Evolutionary conservation across 768 basidiomycete genomes (phyloP).

Genomic region (Mycena indigotica): DNA sequence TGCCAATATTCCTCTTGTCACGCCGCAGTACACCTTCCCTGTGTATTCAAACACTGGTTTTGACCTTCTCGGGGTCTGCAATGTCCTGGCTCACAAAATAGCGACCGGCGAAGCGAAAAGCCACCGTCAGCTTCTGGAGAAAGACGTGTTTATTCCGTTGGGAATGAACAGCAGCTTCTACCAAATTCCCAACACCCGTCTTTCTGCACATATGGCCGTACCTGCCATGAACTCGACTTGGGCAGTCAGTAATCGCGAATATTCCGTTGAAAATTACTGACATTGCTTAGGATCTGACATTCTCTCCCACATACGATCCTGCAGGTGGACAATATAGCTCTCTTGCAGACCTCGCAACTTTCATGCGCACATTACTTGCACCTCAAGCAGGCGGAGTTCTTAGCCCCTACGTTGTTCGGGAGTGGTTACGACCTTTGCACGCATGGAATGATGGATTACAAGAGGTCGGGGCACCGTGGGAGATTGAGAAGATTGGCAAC

Average conservation of each 20-base stretch:
- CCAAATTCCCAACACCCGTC: conserved; percentile 36
- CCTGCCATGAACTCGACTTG: conserved; percentile 36
- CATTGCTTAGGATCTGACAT: conserved; percentile 38
- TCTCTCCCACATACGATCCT: conserved; percentile 43
- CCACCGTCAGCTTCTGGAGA: conserved; percentile 46
- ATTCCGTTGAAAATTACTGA: neutral
- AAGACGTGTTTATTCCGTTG: conserved; percentile 54
- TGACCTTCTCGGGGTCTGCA: conserved; percentile 66
- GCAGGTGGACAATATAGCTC: conserved; percentile 56
- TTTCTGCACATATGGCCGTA: conserved; percentile 40
- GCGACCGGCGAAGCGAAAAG: conserved; percentile 31
- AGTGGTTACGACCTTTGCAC: conserved; percentile 45
- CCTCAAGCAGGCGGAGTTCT: conserved; percentile 38
- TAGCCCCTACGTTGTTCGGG: conserved; percentile 39
- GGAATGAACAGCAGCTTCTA: conserved; percentile 48
- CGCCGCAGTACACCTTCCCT: conserved; percentile 49
- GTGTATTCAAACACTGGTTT: conserved; percentile 82
- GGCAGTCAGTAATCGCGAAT: conserved; percentile 30
- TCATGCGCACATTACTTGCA: conserved; percentile 50
- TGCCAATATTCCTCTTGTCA: conserved; percentile 39
- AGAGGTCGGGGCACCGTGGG: conserved; percentile 47
- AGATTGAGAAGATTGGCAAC: conserved; percentile 35
- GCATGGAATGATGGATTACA: conserved; percentile 40
- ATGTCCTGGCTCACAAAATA: conserved; percentile 56
- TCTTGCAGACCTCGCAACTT: conserved; percentile 43